A percentile compares a stretch with the other conserved stretches of the same genome.
These are phyloP conservation scores for Acrasis kona DNA, from an alignment of 78 protist species.

Conservation along the genomic window DNA sequence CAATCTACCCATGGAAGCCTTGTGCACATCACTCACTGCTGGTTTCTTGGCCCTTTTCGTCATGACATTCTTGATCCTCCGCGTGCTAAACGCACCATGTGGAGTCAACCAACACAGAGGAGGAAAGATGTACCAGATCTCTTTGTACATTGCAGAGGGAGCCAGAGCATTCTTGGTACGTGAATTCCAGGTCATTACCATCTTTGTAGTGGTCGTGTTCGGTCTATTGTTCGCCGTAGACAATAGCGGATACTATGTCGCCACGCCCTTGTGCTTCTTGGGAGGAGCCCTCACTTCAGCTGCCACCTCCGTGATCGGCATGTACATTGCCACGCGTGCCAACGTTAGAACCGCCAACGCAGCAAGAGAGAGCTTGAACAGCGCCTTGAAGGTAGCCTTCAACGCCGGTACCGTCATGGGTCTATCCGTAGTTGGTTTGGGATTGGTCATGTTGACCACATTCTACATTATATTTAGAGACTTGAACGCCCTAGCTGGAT, in stretches of 20 bases:
- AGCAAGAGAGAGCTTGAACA: neutral
- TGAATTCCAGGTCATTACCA: constrained; percentile 17
- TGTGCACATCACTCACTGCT: neutral
- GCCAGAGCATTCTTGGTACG: constrained; percentile 27
- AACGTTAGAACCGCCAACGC: constrained; percentile 14
- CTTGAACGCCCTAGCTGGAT: constrained; percentile 15
- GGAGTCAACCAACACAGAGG: neutral
- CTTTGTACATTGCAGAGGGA: constrained; percentile 18
- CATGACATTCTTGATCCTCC: neutral
- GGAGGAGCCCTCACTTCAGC: constrained; percentile 46
- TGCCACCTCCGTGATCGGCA: constrained; percentile 10
- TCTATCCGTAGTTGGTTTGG: neutral
- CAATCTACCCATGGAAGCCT: neutral
- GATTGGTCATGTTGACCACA: neutral
- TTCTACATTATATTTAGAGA: constrained; percentile 6
- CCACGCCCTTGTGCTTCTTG: constrained; percentile 19
- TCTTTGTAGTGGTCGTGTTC: constrained; percentile 19
- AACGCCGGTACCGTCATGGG: constrained; percentile 24
- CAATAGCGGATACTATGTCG: neutral
- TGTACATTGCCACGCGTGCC: constrained; percentile 13
- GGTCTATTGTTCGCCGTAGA: neutral
- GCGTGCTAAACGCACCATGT: neutral
- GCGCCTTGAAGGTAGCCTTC: constrained; percentile 11
- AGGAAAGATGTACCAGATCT: neutral
- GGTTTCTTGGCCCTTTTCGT: neutral